Evolutionary conservation across 192 early-diverging fungal species (phyloP).

Genomic region (Rhizophlyctis rosea): DNA sequence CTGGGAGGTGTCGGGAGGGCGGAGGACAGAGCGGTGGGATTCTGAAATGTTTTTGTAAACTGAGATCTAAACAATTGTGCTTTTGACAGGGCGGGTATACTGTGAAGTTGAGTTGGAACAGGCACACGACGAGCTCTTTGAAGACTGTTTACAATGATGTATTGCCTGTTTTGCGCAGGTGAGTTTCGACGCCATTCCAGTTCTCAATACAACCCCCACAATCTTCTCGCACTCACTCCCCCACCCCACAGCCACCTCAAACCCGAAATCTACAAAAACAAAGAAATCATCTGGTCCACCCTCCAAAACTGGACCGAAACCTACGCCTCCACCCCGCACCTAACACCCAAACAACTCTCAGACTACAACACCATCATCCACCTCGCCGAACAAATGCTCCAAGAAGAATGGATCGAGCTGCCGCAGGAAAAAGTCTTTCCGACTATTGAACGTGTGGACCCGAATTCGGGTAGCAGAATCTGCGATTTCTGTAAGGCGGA

Average conservation of each 20-base stretch:
- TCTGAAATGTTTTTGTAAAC: too few relatives aligned
- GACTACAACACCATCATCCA: not conserved
- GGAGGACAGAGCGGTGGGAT: too few relatives aligned
- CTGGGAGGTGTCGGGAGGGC: too few relatives aligned
- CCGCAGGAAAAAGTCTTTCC: not conserved
- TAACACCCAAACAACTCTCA: not conserved
- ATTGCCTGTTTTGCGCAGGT: not conserved
- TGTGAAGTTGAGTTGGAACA: not conserved
- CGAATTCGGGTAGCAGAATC: constrained; percentile 6
- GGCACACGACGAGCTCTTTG: not conserved
- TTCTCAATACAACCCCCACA: too few relatives aligned
- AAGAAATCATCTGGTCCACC: constrained; percentile 12
- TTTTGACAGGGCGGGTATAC: not conserved
- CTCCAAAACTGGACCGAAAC: not conserved
- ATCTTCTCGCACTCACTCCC: not conserved
- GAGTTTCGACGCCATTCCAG: too few relatives aligned
- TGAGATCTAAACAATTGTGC: not conserved
- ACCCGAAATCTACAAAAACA: constrained; percentile 25
- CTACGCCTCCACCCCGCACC: not conserved
- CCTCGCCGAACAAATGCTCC: constrained; percentile 1
- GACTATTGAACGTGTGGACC: not conserved
- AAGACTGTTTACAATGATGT: not conserved
- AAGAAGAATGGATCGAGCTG: constrained; percentile 28
- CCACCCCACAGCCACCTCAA: not conserved
- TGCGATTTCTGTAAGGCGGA: constrained; percentile 31